Evolutionary conservation across 1,284 basidiomycete species (phyloP).

Genomic region (Heterobasidion occidentale): DNA sequence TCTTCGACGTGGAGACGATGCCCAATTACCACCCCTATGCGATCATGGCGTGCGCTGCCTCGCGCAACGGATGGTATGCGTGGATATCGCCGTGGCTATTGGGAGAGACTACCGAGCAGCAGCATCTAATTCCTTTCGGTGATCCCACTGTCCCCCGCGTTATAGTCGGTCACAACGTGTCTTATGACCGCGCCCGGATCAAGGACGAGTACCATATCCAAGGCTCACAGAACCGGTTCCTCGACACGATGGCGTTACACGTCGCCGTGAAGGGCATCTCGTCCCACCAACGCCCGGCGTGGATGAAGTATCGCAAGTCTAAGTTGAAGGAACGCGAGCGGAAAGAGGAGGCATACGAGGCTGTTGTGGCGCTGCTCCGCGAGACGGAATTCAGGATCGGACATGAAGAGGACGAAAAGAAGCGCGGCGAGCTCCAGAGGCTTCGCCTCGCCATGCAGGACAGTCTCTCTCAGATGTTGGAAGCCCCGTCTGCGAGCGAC

Average conservation of each 20-base stretch:
- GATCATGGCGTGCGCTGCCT: slow-evolving; percentile 87
- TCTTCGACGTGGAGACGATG: slow-evolving; percentile 95
- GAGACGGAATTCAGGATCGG: slow-evolving; percentile 40
- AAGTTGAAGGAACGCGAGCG: slow-evolving; percentile 45
- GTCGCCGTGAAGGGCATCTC: slow-evolving; percentile 94
- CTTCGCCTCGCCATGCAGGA: slow-evolving; percentile 28
- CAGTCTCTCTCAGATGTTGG: slow-evolving; percentile 29
- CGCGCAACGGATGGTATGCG: slow-evolving; percentile 84
- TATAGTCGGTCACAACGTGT: slow-evolving; percentile 92
- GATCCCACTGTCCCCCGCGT: slow-evolving; percentile 46
- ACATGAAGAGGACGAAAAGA: slow-evolving; percentile 22
- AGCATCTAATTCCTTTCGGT: slow-evolving; percentile 77
- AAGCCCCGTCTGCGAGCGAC: slow-evolving; percentile 24
- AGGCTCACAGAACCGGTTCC: slow-evolving; percentile 71
- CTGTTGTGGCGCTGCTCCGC: slow-evolving; percentile 40
- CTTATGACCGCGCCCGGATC: slow-evolving; percentile 86
- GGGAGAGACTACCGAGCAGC: slow-evolving; percentile 49
- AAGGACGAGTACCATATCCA: slow-evolving; percentile 79
- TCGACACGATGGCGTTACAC: slow-evolving; percentile 96
- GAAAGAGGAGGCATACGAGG: slow-evolving; percentile 52
- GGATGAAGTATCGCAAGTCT: slow-evolving; percentile 77
- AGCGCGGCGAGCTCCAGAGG: slow-evolving; percentile 22
- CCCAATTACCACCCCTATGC: slow-evolving; percentile 77
- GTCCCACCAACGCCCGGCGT: slow-evolving; percentile 89
- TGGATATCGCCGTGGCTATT: slow-evolving; percentile 96